These are phyloP conservation scores for Microbotryum intermedium DNA, from an alignment of 1,284 basidiomycete species.

Conservation along the genomic window DNA sequence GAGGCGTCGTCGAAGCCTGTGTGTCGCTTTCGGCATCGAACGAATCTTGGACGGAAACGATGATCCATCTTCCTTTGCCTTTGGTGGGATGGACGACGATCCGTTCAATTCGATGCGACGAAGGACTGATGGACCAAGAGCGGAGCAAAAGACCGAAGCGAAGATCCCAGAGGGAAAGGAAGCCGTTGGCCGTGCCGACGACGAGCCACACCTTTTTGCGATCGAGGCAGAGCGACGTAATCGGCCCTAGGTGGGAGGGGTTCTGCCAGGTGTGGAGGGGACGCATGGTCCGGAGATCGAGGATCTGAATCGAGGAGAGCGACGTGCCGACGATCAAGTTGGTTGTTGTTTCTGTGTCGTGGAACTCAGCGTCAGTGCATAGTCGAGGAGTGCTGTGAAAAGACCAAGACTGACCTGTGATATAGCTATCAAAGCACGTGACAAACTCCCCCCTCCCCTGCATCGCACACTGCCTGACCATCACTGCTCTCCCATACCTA, in stretches of 20 bases:
- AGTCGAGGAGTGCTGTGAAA: too few species aligned
- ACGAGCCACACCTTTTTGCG: conserved; percentile 76
- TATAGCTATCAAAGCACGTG: conserved; percentile 39
- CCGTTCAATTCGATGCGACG: conserved; percentile 53
- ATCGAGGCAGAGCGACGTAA: conserved; percentile 75
- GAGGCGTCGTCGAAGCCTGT: background rate
- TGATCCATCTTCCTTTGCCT: conserved; percentile 67
- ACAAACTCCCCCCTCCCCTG: conserved; percentile 38
- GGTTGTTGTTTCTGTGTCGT: conserved; percentile 33
- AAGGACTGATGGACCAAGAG: conserved; percentile 59
- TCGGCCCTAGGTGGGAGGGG: conserved; percentile 74
- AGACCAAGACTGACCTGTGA: conserved; percentile 26
- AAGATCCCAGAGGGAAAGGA: conserved; percentile 83
- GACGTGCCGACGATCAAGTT: conserved; percentile 72
- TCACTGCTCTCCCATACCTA: conserved; percentile 38
- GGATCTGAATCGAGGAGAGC: conserved; percentile 61
- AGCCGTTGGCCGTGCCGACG: conserved; percentile 74
- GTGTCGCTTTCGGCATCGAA: conserved; percentile 43
- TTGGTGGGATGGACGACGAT: conserved; percentile 73
- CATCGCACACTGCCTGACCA: conserved; percentile 39
- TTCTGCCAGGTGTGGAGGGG: conserved; percentile 67
- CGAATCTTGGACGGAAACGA: conserved; percentile 50
- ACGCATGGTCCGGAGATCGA: conserved; percentile 80
- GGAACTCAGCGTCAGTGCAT: background rate
- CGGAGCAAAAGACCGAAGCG: conserved; percentile 83